phyloP scores from a whole-genome alignment of 2,329 filamentous ascomycete species.

The Cordyceps militaris region DNA sequence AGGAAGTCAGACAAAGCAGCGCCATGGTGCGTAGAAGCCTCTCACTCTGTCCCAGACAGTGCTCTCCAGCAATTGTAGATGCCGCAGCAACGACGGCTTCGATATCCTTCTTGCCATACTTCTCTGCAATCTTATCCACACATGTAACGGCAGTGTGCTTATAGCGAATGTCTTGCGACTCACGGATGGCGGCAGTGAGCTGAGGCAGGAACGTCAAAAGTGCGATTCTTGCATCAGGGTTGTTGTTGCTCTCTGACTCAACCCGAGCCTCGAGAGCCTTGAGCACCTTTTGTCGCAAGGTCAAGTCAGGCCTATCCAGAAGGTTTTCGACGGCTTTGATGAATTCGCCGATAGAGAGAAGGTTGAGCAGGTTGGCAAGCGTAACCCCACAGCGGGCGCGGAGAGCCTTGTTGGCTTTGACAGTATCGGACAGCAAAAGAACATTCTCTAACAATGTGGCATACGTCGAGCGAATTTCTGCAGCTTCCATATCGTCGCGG shows the following conservation, averaged over 20 bases:
- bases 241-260: constrained; percentile 61
- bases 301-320: constrained; percentile 66
- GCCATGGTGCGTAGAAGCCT: constrained; percentile 71
- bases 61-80: constrained; percentile 64
- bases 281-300: constrained; percentile 71
- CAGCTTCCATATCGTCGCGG: constrained; percentile 57
- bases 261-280: constrained; percentile 75
- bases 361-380: constrained; percentile 71
- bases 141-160: constrained; percentile 83
- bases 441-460: constrained; percentile 60
- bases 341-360: constrained; percentile 82
- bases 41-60: constrained; percentile 70
- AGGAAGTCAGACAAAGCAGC: constrained; percentile 80
- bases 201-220: constrained; percentile 74
- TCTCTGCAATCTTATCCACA: constrained; percentile 87
- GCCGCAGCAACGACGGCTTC: constrained; percentile 70
- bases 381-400: constrained; percentile 59
- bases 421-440: constrained; percentile 56
- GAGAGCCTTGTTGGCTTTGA: constrained; percentile 49
- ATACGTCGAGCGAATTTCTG: constrained; percentile 62
- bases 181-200: constrained; percentile 67
- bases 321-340: constrained; percentile 80
- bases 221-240: constrained; percentile 59
- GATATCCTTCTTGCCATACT: constrained; percentile 88
- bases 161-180: constrained; percentile 64